Percentiles rank a stretch among this genome's conserved stretches.
Conservation (phyloP, 805 yeast species). For the Candida jianshihensis region DNA sequence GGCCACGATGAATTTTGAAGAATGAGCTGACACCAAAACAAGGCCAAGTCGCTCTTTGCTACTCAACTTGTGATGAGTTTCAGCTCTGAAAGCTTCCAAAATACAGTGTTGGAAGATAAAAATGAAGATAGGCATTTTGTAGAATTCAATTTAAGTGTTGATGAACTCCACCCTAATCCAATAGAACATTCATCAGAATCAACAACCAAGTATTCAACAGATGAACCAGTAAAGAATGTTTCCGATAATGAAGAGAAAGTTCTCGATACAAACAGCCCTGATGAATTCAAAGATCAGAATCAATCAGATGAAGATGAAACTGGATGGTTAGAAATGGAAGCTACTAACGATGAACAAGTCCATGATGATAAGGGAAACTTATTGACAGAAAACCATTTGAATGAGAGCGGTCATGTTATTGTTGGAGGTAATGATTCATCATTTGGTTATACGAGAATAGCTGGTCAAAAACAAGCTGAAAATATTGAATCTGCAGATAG, state of each 20-base stretch:
- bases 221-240: neutral
- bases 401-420: slow-evolving; percentile 6
- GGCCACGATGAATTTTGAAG: neutral
- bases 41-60: no score
- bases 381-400: slow-evolving; percentile 26
- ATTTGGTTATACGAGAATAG: slow-evolving; percentile 80
- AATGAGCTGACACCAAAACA: no score
- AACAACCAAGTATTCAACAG: neutral
- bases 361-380: slow-evolving; percentile 76
- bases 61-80: no score
- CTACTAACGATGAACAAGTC: slow-evolving; percentile 68
- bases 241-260: no score
- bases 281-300: neutral
- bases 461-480: slow-evolving; percentile 79
- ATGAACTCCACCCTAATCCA: no score
- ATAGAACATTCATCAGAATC: no score
- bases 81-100: no score
- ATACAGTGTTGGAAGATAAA: neutral
- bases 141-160: slow-evolving; percentile 28
- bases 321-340: slow-evolving; percentile 83
- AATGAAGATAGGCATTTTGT: slow-evolving; percentile 21
- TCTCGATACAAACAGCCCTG: neutral
- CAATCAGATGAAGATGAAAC: slow-evolving; percentile 30
- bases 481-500: slow-evolving; percentile 51
- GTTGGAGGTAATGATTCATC: slow-evolving; percentile 11